phyloP scores from a whole-genome alignment of 192 early-diverging fungal species.

The Coemansia sp. region DNA sequence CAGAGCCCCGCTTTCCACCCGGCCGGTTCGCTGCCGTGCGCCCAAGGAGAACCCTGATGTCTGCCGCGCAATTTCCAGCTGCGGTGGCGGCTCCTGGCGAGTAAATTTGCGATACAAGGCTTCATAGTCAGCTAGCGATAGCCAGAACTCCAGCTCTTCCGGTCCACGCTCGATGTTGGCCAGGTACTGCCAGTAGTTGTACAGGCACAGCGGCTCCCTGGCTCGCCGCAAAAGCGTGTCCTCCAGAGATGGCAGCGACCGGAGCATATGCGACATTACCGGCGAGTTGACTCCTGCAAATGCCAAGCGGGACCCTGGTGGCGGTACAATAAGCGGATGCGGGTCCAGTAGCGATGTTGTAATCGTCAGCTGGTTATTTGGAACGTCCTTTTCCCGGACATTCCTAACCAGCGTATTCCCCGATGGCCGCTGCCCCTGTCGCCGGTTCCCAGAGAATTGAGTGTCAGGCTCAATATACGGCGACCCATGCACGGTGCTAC shows the following conservation, averaged over 20 bases:
- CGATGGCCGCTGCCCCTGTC: neutral
- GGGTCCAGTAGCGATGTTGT: conserved; percentile 46
- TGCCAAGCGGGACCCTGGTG: conserved; percentile 45
- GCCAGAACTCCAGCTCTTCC: conserved; percentile 74
- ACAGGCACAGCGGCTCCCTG: conserved; percentile 70
- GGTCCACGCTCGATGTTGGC: conserved; percentile 62
- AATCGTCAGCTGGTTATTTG: conserved; percentile 12
- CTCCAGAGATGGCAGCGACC: conserved; percentile 64
- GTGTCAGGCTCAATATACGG: conserved; percentile 1
- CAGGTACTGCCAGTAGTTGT: conserved; percentile 73
- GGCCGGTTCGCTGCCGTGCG: conserved; percentile 16
- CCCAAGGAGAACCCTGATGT: conserved; percentile 6
- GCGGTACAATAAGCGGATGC: conserved; percentile 46
- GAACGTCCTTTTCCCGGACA: conserved; percentile 1
- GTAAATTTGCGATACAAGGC: conserved; percentile 61
- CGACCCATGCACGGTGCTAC: conserved; percentile 27
- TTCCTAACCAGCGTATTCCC: neutral
- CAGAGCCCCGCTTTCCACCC: conserved; percentile 47
- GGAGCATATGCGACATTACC: conserved; percentile 27
- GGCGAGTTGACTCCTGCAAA: conserved; percentile 42
- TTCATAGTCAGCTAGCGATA: conserved; percentile 72
- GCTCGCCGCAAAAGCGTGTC: conserved; percentile 67
- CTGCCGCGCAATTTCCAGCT: neutral
- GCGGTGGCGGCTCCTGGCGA: conserved; percentile 12
- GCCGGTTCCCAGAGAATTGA: neutral